Percentiles rank a stretch among this genome's conserved stretches.
Evolutionary conservation across 2,329 filamentous ascomycete genomes (phyloP).

Genomic region (Knufia fluminis): DNA sequence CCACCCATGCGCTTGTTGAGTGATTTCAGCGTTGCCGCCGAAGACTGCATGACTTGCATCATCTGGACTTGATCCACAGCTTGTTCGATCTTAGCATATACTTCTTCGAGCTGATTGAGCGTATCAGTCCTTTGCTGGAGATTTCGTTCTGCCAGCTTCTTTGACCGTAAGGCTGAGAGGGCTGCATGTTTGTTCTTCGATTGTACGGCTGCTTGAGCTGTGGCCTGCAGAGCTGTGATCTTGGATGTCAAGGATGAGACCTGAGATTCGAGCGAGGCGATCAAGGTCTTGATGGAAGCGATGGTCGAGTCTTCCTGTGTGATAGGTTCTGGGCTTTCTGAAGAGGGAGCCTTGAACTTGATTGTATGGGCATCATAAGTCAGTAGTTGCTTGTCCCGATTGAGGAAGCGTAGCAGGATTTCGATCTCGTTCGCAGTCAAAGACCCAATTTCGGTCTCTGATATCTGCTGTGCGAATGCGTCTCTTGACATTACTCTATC

Average conservation of each 20-base stretch:
- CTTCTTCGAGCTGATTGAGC: slow-evolving; percentile 71
- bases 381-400: slow-evolving; percentile 52
- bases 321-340: slow-evolving; percentile 38
- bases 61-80: slow-evolving; percentile 77
- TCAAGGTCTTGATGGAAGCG: slow-evolving; percentile 67
- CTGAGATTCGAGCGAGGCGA: slow-evolving; percentile 56
- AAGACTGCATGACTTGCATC: slow-evolving; percentile 71
- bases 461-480: slow-evolving; percentile 54
- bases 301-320: slow-evolving; percentile 73
- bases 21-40: slow-evolving; percentile 59
- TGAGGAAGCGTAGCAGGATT: slow-evolving; percentile 60
- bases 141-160: slow-evolving; percentile 69
- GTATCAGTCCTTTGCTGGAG: slow-evolving; percentile 63
- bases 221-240: slow-evolving; percentile 40
- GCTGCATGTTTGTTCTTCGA: slow-evolving; percentile 67
- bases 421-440: slow-evolving; percentile 48
- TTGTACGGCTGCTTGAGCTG: slow-evolving; percentile 61
- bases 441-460: slow-evolving; percentile 44
- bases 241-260: slow-evolving; percentile 54
- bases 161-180: slow-evolving; percentile 67
- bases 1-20: slow-evolving; percentile 74
- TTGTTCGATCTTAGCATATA: slow-evolving; percentile 74
- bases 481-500: slow-evolving; percentile 33
- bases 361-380: slow-evolving; percentile 51
- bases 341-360: slow-evolving; percentile 55